These are phyloP conservation scores for Chlamydomonas reinhardtii DNA, from an alignment of 163 green algal species.

Conservation along the genomic window DNA sequence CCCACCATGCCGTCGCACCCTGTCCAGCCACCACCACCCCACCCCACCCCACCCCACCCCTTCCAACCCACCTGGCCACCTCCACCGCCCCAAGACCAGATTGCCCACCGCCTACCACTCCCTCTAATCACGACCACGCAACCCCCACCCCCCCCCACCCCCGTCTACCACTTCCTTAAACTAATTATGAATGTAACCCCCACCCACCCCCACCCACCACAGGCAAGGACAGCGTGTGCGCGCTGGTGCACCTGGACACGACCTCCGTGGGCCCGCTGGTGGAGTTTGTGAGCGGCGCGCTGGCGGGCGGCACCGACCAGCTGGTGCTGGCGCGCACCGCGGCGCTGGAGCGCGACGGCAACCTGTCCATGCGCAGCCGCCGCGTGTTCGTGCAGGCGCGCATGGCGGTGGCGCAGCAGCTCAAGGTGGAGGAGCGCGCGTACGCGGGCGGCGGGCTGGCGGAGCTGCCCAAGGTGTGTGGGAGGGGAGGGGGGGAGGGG, in stretches of 20 bases:
- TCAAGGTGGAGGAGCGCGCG: slow-evolving; percentile 50
- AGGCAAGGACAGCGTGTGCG: slow-evolving; percentile 31
- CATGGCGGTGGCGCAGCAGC: slow-evolving; percentile 46
- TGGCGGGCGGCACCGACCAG: slow-evolving; percentile 23
- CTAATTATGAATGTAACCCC: too few species aligned
- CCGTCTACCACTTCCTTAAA: too few species aligned
- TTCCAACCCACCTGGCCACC: too few species aligned
- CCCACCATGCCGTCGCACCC: too few species aligned
- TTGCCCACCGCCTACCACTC: too few species aligned
- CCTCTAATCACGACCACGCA: too few species aligned
- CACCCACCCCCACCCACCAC: background rate
- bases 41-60: too few species aligned
- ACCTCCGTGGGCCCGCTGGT: slow-evolving; percentile 48
- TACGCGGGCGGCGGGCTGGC: slow-evolving; percentile 11
- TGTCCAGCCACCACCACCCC: too few species aligned
- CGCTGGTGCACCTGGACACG: slow-evolving; percentile 51
- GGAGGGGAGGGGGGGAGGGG: too few species aligned
- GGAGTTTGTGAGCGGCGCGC: slow-evolving; percentile 36
- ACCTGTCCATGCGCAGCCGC: slow-evolving; percentile 50
- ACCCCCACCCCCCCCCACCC: too few species aligned
- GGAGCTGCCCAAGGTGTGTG: slow-evolving; percentile 53
- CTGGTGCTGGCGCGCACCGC: slow-evolving; percentile 35
- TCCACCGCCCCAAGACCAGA: too few species aligned
- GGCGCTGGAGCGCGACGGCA: slow-evolving; percentile 40
- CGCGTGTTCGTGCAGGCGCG: slow-evolving; percentile 58